Evolutionary conservation across 441 rosid species (phyloP).

Genomic region (Syzygium syzygioides): DNA sequence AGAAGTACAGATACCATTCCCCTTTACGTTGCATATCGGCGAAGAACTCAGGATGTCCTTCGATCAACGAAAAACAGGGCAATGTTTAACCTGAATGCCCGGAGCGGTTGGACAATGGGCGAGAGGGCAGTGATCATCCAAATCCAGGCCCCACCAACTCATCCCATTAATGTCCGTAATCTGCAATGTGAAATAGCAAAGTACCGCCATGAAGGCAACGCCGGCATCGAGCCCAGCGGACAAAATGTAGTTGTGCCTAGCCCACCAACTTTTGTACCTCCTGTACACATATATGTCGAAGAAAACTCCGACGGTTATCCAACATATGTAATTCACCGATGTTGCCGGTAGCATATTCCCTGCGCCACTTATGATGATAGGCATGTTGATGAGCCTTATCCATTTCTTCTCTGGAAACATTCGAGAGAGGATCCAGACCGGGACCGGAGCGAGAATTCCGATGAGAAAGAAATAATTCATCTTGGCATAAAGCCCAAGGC

Average conservation of each 20-base stretch:
- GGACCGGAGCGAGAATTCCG: constrained; percentile 33
- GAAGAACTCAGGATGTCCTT: neutral
- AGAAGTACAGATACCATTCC: neutral
- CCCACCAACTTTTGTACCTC: constrained; percentile 10
- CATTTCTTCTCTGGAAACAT: constrained; percentile 25
- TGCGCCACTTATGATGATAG: constrained; percentile 24
- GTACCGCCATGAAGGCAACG: constrained; percentile 10
- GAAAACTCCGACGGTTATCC: constrained; percentile 8
- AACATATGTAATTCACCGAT: constrained; percentile 26
- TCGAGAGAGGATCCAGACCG: constrained; percentile 28
- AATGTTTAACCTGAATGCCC: neutral
- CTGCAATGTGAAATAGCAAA: constrained; percentile 4
- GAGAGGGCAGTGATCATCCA: constrained; percentile 9
- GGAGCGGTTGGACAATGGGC: constrained; percentile 8
- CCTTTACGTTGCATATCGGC: neutral
- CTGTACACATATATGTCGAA: constrained; percentile 4
- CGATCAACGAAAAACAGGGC: neutral
- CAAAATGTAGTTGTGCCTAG: constrained; percentile 8
- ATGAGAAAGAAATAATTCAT: constrained; percentile 45
- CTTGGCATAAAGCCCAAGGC: constrained; percentile 27
- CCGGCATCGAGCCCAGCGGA: constrained; percentile 3
- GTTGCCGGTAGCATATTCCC: constrained; percentile 27
- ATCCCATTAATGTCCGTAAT: neutral
- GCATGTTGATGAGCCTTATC: constrained; percentile 33
- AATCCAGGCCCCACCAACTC: constrained; percentile 7